A percentile compares a stretch with the other conserved stretches of the same genome.
These are phyloP conservation scores for Stenogyne calaminthoides DNA, from an alignment of 305 asterid genomes.

Conservation along the genomic window DNA sequence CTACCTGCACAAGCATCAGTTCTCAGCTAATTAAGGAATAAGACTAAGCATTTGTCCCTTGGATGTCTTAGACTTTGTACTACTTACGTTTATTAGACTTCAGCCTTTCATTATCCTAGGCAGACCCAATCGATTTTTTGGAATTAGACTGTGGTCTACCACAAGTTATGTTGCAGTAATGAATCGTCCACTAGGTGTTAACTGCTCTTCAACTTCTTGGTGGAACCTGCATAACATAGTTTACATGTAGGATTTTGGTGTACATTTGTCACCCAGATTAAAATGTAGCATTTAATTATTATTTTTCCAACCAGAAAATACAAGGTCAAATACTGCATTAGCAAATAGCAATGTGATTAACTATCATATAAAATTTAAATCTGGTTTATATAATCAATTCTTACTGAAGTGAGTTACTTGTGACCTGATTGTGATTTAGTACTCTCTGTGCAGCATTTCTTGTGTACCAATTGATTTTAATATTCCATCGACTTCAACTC, in stretches of 20 bases:
- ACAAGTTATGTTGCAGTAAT: neutral
- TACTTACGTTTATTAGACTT: constrained; percentile 23
- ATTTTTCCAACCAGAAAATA: constrained; percentile 19
- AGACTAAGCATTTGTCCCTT: neutral
- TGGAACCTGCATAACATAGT: constrained; percentile 24
- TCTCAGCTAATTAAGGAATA: constrained; percentile 1
- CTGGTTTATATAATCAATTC: neutral
- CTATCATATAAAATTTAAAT: constrained; percentile 14
- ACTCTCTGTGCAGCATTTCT: constrained; percentile 18
- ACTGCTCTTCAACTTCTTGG: constrained; percentile 14
- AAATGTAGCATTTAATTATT: neutral
- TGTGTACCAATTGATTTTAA: constrained; percentile 3
- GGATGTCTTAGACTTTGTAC: constrained; percentile 10
- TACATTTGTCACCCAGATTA: neutral
- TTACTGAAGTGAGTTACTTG: neutral
- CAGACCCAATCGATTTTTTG: neutral
- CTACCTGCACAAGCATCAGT: constrained; percentile 5
- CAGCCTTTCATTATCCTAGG: constrained; percentile 17
- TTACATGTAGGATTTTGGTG: constrained; percentile 8
- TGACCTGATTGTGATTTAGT: constrained; percentile 11
- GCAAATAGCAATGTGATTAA: neutral
- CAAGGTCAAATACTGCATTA: constrained; percentile 21
- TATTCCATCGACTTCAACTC: constrained; percentile 21
- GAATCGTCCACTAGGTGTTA: constrained; percentile 1
- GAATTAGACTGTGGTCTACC: neutral